These are phyloP conservation scores for Symbiodinium pilosum DNA, from an alignment of 73 alveolate species.

Conservation along the genomic window DNA sequence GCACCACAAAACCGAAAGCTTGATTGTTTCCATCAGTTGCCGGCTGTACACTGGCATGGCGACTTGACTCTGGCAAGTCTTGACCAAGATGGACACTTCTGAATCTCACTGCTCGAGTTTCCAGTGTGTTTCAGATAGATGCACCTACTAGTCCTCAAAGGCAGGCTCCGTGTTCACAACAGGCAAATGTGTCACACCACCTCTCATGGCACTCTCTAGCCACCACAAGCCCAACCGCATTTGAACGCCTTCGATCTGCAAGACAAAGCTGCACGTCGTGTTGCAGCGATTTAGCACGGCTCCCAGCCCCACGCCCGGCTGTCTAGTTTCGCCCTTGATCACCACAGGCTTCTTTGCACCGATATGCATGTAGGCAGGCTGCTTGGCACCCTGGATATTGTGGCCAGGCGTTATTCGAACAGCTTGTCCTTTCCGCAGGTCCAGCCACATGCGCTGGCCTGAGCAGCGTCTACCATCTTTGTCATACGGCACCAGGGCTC, in stretches of 20 bases:
- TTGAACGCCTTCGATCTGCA: constrained; percentile 75
- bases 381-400: constrained; percentile 92
- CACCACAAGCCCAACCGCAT: constrained; percentile 94
- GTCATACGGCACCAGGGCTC: constrained; percentile 83
- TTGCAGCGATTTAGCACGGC: constrained; percentile 47
- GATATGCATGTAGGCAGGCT: constrained; percentile 78
- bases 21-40: background rate
- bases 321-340: constrained; percentile 49
- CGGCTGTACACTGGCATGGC: constrained; percentile 1
- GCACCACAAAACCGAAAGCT: too few species aligned
- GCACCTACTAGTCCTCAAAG: constrained; percentile 35
- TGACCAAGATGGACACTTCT: background rate
- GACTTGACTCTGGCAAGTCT: background rate
- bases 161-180: constrained; percentile 78
- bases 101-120: background rate
- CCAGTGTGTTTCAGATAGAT: too few species aligned
- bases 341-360: constrained; percentile 79
- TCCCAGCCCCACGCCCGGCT: constrained; percentile 75
- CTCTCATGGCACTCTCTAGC: constrained; percentile 94
- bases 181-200: constrained; percentile 53
- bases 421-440: constrained; percentile 47
- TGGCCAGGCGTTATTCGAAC: constrained; percentile 87
- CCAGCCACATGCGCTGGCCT: constrained; percentile 94
- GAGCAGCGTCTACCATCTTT: background rate
- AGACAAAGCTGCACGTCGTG: constrained; percentile 51